Conservation (phyloP, 2,329 filamentous ascomycete genomes). For the Fusarium clavum region DNA sequence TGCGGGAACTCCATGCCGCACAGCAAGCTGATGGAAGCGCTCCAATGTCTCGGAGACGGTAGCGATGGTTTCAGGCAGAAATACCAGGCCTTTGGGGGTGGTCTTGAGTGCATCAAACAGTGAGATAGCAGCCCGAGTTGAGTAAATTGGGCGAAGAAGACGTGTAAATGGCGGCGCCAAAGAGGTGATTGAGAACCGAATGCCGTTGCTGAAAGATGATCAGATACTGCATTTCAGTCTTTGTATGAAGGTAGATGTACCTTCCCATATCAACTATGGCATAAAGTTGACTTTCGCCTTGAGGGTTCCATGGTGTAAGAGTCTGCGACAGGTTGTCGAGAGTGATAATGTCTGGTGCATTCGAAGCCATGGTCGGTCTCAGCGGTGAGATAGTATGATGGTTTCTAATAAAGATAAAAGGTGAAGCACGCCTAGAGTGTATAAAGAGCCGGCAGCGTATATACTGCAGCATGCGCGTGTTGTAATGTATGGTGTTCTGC, state of each 20-base stretch:
- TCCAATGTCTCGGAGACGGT: conserved; percentile 74
- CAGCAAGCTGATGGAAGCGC: conserved; percentile 78
- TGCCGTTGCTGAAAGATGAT: conserved; percentile 76
- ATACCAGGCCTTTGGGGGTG: conserved; percentile 54
- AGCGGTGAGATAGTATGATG: neutral
- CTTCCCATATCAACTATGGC: conserved; percentile 72
- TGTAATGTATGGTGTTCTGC: neutral
- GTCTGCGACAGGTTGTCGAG: conserved; percentile 63
- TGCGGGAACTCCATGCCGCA: conserved; percentile 73
- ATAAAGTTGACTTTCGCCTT: conserved; percentile 62
- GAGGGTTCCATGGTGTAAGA: conserved; percentile 62
- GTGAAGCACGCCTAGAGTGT: neutral
- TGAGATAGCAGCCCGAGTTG: conserved; percentile 82
- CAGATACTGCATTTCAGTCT: neutral
- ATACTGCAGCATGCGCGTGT: conserved; percentile 2
- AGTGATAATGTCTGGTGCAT: conserved; percentile 58
- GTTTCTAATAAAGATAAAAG: neutral
- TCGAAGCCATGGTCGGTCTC: conserved; percentile 44
- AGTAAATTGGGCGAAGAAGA: conserved; percentile 80
- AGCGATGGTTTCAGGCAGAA: conserved; percentile 68
- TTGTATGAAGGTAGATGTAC: conserved; percentile 47
- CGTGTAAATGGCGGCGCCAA: conserved; percentile 77
- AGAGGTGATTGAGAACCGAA: conserved; percentile 90
- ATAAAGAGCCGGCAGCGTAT: neutral
- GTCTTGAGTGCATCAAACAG: conserved; percentile 83